Base-by-base conservation (phyloP, 345 rosid genomes). In the Rhodomyrtus tomentosa region DNA sequence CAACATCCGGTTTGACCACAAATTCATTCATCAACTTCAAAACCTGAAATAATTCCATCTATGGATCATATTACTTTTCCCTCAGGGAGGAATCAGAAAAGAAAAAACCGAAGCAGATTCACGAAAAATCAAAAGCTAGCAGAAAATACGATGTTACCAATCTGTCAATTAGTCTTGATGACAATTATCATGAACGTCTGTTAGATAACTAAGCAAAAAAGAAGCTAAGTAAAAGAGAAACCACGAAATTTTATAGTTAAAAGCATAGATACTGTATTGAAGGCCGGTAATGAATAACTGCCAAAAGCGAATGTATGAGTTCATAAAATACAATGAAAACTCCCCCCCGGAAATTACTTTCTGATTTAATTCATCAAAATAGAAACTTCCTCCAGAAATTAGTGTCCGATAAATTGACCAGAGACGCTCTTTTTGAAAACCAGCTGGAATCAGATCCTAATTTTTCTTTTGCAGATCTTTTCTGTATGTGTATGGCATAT, bases 1-100 rank as follows among this genome's bases (percentile, higher is more conserved):
- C 85, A 50, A 95, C 97, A 81, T 94, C 98, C 27, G 97, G 95
- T 86, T 92, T 92, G 74, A 94, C 91, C 22, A 93, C 95, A 7
- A 86, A 90, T 56, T 93, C 93, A 89, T 92, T 95, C 98, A 94
- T 93, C 87, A 93, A 55, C 59, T 93, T 87, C 83, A 95, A 88
- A 68, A 91, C 93, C 98, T 94, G 90, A 4, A 68, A 36, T 68
- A 45, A 68, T 68, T 10, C 79, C 45, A 18, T 36, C 45, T 68
- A 8, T 32, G 76, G 45, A 68, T 68, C 79, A 36, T 18, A 68
- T 68, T 36, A 68, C 76, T 68, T 68, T 68, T 68, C 79, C 13
- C 25, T 36, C 79, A 4, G 25, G 14, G 8, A 81, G 83, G 36
- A 81, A 51, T 38, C 82, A 12, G 29, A 27, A 49, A 81, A 81